These are phyloP conservation scores for Talaromyces atroroseus DNA, from an alignment of 2,329 filamentous ascomycete genomes.

Conservation along the genomic window DNA sequence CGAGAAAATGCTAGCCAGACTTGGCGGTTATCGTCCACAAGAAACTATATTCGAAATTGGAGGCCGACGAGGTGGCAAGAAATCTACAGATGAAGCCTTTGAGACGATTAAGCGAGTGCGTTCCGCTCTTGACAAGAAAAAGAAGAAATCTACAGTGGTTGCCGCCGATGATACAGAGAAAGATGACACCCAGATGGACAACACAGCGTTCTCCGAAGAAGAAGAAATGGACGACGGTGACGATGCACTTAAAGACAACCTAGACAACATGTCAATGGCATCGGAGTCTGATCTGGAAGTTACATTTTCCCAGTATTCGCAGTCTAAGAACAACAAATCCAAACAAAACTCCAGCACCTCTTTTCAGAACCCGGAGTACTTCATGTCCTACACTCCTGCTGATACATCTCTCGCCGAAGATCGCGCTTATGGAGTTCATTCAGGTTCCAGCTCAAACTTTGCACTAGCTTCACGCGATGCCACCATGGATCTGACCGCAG, in stretches of 20 bases:
- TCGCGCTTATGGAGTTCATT: conserved; percentile 87
- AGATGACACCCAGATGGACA: conserved; percentile 29
- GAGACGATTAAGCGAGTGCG: conserved; percentile 43
- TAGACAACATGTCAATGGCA: conserved; percentile 55
- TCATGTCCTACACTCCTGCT: conserved; percentile 92
- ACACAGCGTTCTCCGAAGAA: too few species aligned
- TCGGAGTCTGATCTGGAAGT: conserved; percentile 61
- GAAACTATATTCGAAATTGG: conserved; percentile 98
- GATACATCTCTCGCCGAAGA: conserved; percentile 78
- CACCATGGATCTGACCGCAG: conserved; percentile 88
- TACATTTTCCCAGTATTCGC: conserved; percentile 59
- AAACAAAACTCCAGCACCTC: conserved; percentile 34
- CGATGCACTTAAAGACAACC: conserved; percentile 29
- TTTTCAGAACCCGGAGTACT: conserved; percentile 81
- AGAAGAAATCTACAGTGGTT: conserved; percentile 17
- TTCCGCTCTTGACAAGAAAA: conserved; percentile 38
- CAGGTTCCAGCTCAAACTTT: conserved; percentile 71
- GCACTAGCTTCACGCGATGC: conserved; percentile 78
- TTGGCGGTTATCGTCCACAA: conserved; percentile 80
- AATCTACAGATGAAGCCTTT: conserved; percentile 63
- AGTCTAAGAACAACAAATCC: conserved; percentile 51
- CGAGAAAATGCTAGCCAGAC: conserved; percentile 78
- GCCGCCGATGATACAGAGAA: conserved; percentile 18
- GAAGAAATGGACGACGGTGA: conserved; percentile 36
- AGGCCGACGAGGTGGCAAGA: conserved; percentile 65